Evolutionary conservation across 306 rosid species (phyloP), one percentile per base, ranked within the genome.

Genomic region (Quercus ilex): DNA sequence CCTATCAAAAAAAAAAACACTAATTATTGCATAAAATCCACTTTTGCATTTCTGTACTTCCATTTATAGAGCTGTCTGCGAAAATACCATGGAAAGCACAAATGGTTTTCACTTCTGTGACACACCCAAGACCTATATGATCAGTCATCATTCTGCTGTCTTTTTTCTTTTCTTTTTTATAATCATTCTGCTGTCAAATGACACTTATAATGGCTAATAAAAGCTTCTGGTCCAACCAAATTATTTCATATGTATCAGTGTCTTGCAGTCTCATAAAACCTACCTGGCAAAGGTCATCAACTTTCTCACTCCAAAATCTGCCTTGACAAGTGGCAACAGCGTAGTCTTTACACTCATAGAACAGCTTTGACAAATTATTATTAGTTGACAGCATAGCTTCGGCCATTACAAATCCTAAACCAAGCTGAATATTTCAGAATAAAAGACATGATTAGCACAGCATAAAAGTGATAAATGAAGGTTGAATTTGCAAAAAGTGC

Each of bases 321-420:
- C 89, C 69, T 87, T 90, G 98, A 84, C 94, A 87, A 49, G 89
- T 74, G 68, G 88, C 83, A 59, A 87, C 83, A 56, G 85, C 49
- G 73, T 89, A 96, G 71, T 89, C 99, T 88, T 93, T 96, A 92
- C 99, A 96, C 80, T 96, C 98, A 78, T 51, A 80, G 86, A 96
- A 96, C 69, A 90, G 76, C 89, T 90, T 96, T 64, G 89, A 91
- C 86, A 96, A 89, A 77, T 91, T 91, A 23, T 79, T 79, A 74
- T 80, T 87, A n/a, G 77, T 71, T 41, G 89, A 86, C 76, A 93
- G 86, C 76, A 73, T 59, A 41, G 89, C 75, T 86, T 96, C 99
- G 4, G 97, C 98, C 55, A 89, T 84, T 58, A 85, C 84, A 79
- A 93, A 84, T 69, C 99, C 99, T 80, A 90, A 79, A 77, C 99